phyloP scores from a whole-genome alignment of 345 rosid species.

The Citrus maxima region DNA sequence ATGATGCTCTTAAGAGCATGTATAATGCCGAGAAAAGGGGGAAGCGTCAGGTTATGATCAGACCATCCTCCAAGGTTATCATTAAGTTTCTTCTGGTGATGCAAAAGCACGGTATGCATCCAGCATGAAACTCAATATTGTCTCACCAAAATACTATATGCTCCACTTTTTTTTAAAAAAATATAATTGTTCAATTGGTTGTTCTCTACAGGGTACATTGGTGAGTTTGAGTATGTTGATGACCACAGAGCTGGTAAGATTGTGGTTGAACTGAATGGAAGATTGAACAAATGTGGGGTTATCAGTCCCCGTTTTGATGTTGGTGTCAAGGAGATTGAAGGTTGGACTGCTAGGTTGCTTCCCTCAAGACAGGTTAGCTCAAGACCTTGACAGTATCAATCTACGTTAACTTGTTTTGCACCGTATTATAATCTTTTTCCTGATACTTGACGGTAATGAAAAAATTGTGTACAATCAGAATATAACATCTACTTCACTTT shows the following conservation, averaged over 20 bases:
- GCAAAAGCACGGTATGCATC: constrained; percentile 53
- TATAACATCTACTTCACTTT: not conserved
- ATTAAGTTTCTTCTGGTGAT: constrained; percentile 52
- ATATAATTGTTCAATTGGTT: not conserved
- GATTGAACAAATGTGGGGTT: constrained; percentile 52
- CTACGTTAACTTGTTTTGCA: not conserved
- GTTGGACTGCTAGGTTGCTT: constrained; percentile 53
- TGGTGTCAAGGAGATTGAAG: constrained; percentile 47
- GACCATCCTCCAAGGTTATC: constrained; percentile 53
- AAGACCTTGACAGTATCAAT: not conserved
- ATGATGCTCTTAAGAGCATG: constrained; percentile 59
- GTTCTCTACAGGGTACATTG: constrained; percentile 34
- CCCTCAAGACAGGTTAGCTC: constrained; percentile 50
- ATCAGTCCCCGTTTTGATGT: constrained; percentile 54
- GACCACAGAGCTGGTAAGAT: constrained; percentile 52
- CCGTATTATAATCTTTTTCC: not conserved
- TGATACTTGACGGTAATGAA: not conserved
- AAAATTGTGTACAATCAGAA: not conserved
- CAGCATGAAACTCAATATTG: not conserved
- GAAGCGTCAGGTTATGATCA: constrained; percentile 52
- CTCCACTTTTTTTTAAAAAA: not conserved
- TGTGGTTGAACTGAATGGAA: constrained; percentile 47
- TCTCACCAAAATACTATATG: not conserved
- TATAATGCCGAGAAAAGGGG: constrained; percentile 51
- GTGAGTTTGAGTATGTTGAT: constrained; percentile 51